These are phyloP conservation scores for Protomyces inundatus DNA, from an alignment of 1,139 yeast species.

Conservation along the genomic window DNA sequence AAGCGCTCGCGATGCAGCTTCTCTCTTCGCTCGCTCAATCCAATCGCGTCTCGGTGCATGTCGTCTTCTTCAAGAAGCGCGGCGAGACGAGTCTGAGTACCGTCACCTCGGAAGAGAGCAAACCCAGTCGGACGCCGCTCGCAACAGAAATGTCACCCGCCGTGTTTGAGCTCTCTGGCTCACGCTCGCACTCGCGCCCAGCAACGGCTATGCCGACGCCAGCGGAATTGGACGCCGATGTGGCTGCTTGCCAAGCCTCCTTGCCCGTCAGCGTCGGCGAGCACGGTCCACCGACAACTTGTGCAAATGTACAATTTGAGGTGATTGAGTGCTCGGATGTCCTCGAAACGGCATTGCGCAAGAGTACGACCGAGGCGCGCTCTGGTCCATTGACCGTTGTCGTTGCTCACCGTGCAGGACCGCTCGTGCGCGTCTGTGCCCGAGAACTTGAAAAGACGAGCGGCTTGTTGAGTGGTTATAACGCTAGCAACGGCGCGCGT, in stretches of 20 bases:
- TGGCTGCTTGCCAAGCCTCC: slow-evolving; percentile 1
- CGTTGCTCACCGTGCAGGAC: background rate
- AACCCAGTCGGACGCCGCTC: background rate
- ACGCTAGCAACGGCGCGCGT: background rate
- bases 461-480: background rate
- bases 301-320: background rate
- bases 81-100: background rate
- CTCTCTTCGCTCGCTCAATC: slow-evolving; percentile 16
- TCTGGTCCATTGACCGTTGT: background rate
- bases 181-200: slow-evolving; percentile 1
- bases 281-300: background rate
- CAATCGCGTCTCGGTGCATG: slow-evolving; percentile 25
- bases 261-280: background rate
- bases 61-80: slow-evolving; percentile 11
- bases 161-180: background rate
- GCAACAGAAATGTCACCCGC: background rate
- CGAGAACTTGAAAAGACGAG: background rate
- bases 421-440: background rate
- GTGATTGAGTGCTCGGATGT: background rate
- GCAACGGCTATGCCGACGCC: background rate
- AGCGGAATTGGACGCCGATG: slow-evolving; percentile 2
- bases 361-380: background rate
- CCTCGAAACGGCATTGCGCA: slow-evolving; percentile 1
- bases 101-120: background rate
- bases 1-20: slow-evolving; percentile 20